Conservation (phyloP, 2,329 filamentous ascomycete species). For the Rhinocladiella mackenziei region DNA sequence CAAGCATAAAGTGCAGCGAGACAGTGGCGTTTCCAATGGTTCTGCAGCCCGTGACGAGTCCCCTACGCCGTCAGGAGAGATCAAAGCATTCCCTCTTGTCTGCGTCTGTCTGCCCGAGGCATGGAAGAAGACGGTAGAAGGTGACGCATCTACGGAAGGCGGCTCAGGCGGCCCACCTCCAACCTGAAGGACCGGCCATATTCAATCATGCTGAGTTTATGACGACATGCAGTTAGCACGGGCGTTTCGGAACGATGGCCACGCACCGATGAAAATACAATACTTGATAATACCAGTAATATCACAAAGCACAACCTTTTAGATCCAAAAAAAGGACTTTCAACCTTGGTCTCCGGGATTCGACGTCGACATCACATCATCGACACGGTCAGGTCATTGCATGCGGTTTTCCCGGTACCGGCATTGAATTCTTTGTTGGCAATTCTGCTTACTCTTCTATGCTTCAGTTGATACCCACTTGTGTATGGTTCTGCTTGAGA, state of each 20-base stretch:
- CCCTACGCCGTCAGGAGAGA: constrained; percentile 68
- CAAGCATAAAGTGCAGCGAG: constrained; percentile 71
- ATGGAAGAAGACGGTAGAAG: constrained; percentile 95
- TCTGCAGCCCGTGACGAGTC: constrained; percentile 59
- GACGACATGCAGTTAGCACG: constrained; percentile 25
- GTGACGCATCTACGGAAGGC: constrained; percentile 68
- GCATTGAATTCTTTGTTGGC: constrained; percentile 5
- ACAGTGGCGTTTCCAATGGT: constrained; percentile 87
- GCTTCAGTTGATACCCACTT: constrained; percentile 24
- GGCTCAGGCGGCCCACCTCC: constrained; percentile 42
- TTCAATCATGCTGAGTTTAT: constrained; percentile 18
- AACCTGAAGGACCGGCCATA: constrained; percentile 14
- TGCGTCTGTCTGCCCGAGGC: constrained; percentile 94
- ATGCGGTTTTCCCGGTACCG: constrained; percentile 5
- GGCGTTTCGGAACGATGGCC: constrained; percentile 20
- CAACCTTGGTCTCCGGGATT: background rate
- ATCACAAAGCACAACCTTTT: constrained; percentile 13
- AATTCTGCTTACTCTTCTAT: constrained; percentile 11
- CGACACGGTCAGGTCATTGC: constrained; percentile 6
- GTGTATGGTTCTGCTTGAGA: constrained; percentile 12
- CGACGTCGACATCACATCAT: constrained; percentile 6
- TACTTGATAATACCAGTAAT: constrained; percentile 27
- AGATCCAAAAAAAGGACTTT: background rate
- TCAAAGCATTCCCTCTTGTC: constrained; percentile 96
- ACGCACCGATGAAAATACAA: constrained; percentile 16